Conservation (phyloP, 1,139 yeast genomes). For the Zhuliangozyma blackwelliae region DNA sequence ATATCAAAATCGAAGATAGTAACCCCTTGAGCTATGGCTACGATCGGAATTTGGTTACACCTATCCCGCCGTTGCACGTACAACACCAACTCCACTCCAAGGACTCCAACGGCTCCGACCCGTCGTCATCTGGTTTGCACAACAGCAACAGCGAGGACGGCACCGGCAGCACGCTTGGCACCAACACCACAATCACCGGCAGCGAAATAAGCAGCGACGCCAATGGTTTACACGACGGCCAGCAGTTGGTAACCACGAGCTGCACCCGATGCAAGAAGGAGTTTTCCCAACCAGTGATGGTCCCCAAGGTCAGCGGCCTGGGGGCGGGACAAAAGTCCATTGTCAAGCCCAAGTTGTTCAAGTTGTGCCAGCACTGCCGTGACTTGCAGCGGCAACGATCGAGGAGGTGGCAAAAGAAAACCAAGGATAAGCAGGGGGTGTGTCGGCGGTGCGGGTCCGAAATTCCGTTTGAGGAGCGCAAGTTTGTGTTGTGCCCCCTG, state of each 20-base stretch:
- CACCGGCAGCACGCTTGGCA: neutral
- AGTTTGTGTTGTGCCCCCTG: slow-evolving; percentile 55
- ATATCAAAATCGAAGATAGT: slow-evolving; percentile 5
- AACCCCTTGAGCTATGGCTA: slow-evolving; percentile 8
- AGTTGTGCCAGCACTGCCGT: slow-evolving; percentile 61
- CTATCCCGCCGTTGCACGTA: slow-evolving; percentile 44
- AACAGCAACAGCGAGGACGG: neutral
- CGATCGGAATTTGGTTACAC: slow-evolving; percentile 30
- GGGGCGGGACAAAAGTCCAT: slow-evolving; percentile 21
- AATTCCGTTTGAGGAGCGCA: slow-evolving; percentile 47
- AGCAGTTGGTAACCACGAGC: slow-evolving; percentile 16
- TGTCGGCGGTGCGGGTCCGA: slow-evolving; percentile 60
- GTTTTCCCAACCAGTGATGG: slow-evolving; percentile 44
- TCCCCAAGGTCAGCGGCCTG: slow-evolving; percentile 25
- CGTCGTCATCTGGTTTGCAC: too few relatives aligned
- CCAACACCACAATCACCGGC: too few relatives aligned
- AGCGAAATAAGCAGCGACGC: too few relatives aligned
- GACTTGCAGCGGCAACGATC: slow-evolving; percentile 59
- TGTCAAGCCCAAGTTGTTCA: slow-evolving; percentile 46
- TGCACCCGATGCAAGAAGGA: slow-evolving; percentile 61
- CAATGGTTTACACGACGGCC: slow-evolving; percentile 3
- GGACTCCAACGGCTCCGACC: slow-evolving; percentile 9
- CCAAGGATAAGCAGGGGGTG: slow-evolving; percentile 57
- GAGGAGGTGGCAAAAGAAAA: slow-evolving; percentile 60
- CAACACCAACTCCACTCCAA: slow-evolving; percentile 32